Conservation (phyloP, 2,329 filamentous ascomycete species). For the Periconia macrospinosa region DNA sequence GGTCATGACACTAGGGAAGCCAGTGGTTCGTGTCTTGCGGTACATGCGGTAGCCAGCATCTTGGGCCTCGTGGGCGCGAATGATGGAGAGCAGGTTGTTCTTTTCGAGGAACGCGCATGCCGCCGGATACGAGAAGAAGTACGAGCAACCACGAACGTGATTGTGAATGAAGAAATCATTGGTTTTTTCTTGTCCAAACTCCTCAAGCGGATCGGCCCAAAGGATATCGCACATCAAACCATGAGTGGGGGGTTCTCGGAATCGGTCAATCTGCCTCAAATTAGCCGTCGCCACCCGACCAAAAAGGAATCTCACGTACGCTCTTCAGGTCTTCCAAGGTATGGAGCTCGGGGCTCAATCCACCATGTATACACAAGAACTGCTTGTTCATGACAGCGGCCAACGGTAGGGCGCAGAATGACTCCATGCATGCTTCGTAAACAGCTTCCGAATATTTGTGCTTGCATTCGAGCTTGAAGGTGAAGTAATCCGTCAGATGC, state of each 20-base stretch:
- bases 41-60: conserved; percentile 99
- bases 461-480: conserved; percentile 99
- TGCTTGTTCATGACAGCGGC: conserved; percentile 99
- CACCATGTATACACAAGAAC: conserved; percentile 97
- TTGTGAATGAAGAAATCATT: conserved; percentile 98
- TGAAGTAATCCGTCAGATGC: conserved; percentile 99
- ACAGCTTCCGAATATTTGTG: conserved; percentile 98
- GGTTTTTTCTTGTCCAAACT: conserved; percentile 98
- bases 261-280: conserved; percentile 78
- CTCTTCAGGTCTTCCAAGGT: conserved; percentile 91
- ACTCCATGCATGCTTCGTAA: conserved; percentile 98
- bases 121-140: conserved; percentile 98
- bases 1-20: conserved; percentile 99
- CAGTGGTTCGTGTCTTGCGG: conserved; percentile 94
- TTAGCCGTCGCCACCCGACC: conserved; percentile 18
- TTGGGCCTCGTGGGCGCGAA: conserved; percentile 96
- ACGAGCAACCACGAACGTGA: conserved; percentile 96
- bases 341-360: conserved; percentile 91
- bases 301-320: conserved; percentile 54
- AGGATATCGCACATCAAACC: conserved; percentile 99
- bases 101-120: conserved; percentile 98
- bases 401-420: conserved; percentile 90
- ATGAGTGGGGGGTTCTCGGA: conserved; percentile 95
- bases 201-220: conserved; percentile 96
- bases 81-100: conserved; percentile 96